phyloP scores from a whole-genome alignment of 345 rosid species.

The Populus deltoides region DNA sequence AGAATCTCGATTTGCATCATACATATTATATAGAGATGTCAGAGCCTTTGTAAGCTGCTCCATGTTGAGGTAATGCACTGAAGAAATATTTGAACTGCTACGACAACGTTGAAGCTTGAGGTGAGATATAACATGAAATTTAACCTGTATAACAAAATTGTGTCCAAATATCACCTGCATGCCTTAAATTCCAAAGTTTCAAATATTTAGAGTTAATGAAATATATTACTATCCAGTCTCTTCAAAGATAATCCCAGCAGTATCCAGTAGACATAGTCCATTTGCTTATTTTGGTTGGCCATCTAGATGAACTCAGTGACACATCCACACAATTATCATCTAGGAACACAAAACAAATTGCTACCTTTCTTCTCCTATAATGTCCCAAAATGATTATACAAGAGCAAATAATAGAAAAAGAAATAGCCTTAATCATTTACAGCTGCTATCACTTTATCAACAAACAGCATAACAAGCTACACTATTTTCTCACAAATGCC shows the following conservation, averaged over 20 bases:
- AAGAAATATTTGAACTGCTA: constrained; percentile 38
- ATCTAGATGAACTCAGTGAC: background rate
- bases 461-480: background rate
- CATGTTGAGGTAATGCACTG: constrained; percentile 74
- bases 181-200: background rate
- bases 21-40: constrained; percentile 65
- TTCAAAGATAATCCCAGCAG: background rate
- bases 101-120: constrained; percentile 54
- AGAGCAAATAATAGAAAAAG: too few relatives aligned
- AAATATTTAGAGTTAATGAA: background rate
- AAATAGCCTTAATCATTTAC: too few relatives aligned
- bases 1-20: constrained; percentile 58
- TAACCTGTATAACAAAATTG: constrained; percentile 47
- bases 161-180: background rate
- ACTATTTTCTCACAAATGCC: background rate
- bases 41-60: constrained; percentile 85
- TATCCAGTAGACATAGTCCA: background rate
- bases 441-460: too few relatives aligned
- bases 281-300: background rate
- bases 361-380: too few relatives aligned
- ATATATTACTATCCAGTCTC: background rate
- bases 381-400: too few relatives aligned
- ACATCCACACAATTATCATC: too few relatives aligned
- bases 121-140: constrained; percentile 74
- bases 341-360: too few relatives aligned